These are phyloP conservation scores for Thymus quinquecostatus DNA, from an alignment of 257 asterid species.

Conservation along the genomic window DNA sequence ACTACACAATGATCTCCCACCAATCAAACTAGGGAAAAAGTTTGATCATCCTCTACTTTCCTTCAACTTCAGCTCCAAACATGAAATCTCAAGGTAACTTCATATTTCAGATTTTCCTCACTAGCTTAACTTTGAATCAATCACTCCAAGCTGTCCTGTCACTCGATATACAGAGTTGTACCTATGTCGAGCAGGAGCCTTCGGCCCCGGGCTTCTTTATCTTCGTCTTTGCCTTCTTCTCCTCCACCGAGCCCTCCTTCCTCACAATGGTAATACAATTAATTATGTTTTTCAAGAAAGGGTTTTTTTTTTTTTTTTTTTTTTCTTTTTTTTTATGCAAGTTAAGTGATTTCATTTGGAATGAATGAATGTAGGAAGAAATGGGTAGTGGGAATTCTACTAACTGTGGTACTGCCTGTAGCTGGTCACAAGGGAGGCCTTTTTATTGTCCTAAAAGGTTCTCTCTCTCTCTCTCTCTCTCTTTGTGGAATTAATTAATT, in stretches of 20 bases:
- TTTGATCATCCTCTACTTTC: conserved; percentile 29
- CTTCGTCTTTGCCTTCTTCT: conserved; percentile 31
- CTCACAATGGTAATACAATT: conserved; percentile 27
- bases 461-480: background rate
- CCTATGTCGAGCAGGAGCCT: background rate
- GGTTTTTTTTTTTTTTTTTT: too few species aligned
- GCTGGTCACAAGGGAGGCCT: conserved; percentile 50
- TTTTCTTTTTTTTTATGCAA: too few species aligned
- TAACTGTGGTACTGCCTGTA: conserved; percentile 47
- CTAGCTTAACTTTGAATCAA: background rate
- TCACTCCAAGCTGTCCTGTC: background rate
- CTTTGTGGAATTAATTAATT: background rate
- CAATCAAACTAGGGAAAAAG: conserved; percentile 10
- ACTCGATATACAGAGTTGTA: conserved; percentile 21
- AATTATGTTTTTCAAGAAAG: background rate
- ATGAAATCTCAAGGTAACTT: conserved; percentile 29
- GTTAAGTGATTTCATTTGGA: too few species aligned
- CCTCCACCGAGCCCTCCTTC: conserved; percentile 24
- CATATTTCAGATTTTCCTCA: too few species aligned
- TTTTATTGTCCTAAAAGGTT: conserved; percentile 45
- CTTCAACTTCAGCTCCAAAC: conserved; percentile 26
- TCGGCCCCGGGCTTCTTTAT: conserved; percentile 31
- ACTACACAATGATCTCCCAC: too few species aligned
- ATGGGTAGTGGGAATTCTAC: conserved; percentile 47
- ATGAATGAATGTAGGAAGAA: conserved; percentile 41